Base-by-base conservation (phyloP, 177 flowering plant genomes). In the Vitis hybrid region DNA sequence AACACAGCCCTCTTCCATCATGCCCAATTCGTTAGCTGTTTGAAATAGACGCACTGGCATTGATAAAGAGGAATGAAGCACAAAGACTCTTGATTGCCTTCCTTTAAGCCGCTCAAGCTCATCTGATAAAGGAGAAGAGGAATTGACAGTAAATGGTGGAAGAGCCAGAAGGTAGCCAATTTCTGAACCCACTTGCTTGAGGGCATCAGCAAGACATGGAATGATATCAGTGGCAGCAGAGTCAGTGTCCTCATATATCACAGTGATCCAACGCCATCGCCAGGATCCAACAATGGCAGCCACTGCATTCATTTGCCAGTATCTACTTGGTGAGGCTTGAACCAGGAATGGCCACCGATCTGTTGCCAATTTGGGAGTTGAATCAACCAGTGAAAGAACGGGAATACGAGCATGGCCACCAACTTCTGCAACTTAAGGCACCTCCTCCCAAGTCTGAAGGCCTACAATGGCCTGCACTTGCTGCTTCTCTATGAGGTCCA, bases 1-100 rank as follows among this genome's bases (percentile, higher is more conserved):
- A 18, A 78, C 77, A 61, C 51, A 83, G 2, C 55, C 80, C 15
- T 77, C 73, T 49, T 65, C 78, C 81, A 84, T 68, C 84, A 84
- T 74, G 27, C 66, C 65, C 78, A 80, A 63, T 11, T 72, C 49
- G 21, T 79, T 82, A 1, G 87, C 87, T 48, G 17, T 66, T 49
- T 50, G 18, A 32, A 84, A 84, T 0, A 84, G 27, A 4, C n/a
- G 70, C 1, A 15, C 48, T 10, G 81, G 77, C 49, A 79, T 58
- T 18, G 64, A 10, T 13, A 79, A 63, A 3, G 84, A 75, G 14
- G 70, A 27, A 52, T 82, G 85, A 27, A 84, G 81, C 14, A 82
- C 63, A 58, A 82, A 84, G 6, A 84, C 81, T 67, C 87, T 75
- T 35, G 70, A 68, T 17, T 73, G 77, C 46, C 50, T 55, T 0